Percentiles rank a stretch among this genome's conserved stretches.
Conservation (phyloP, 2,329 filamentous ascomycete genomes). For the Stemphylium beticola region DNA sequence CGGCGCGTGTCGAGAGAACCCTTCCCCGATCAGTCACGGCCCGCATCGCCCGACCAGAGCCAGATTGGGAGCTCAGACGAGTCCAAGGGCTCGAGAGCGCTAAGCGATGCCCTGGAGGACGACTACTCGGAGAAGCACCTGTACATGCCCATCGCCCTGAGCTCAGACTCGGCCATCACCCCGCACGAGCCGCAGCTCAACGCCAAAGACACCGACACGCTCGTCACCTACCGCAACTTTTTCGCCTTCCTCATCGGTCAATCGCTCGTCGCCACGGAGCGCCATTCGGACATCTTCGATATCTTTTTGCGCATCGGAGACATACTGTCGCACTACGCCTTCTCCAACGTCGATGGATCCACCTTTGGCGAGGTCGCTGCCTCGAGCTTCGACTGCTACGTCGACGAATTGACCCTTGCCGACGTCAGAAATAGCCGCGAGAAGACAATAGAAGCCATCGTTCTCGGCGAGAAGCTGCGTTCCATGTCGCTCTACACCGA, state of each 20-base stretch:
- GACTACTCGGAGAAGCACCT: conserved; percentile 59
- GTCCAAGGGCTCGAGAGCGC: conserved; percentile 56
- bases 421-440: conserved; percentile 84
- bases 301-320: conserved; percentile 68
- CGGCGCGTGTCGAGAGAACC: conserved; percentile 29
- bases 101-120: conserved; percentile 58
- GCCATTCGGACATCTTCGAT: conserved; percentile 61
- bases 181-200: conserved; percentile 41
- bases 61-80: conserved; percentile 50
- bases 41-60: conserved; percentile 42
- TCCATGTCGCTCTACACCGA: conserved; percentile 85
- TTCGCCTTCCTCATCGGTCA: conserved; percentile 69
- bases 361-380: conserved; percentile 68
- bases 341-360: conserved; percentile 67
- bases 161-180: conserved; percentile 54
- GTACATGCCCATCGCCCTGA: conserved; percentile 64
- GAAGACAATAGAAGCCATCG: conserved; percentile 85
- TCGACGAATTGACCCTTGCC: conserved; percentile 76
- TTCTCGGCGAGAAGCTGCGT: conserved; percentile 88
- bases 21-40: conserved; percentile 38
- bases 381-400: conserved; percentile 73
- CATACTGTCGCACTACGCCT: conserved; percentile 63
- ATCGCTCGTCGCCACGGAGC: conserved; percentile 64
- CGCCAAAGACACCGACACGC: conserved; percentile 61
- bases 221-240: conserved; percentile 67